Evolutionary conservation across 2,329 filamentous ascomycete species (phyloP).

Genomic region (Rutstroemia sp.): DNA sequence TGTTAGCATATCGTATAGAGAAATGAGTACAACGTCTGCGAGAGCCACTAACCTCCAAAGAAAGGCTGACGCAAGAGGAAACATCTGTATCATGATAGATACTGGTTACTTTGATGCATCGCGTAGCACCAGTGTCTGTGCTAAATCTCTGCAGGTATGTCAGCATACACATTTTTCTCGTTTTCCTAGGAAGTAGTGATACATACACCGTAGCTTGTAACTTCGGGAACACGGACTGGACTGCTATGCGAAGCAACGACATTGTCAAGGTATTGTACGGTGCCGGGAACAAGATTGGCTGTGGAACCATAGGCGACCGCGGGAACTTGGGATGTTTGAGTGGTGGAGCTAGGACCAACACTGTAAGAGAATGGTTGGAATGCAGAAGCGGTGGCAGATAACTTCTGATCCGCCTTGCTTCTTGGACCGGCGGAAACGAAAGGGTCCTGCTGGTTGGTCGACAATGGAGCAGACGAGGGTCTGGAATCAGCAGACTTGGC

Average conservation of each 20-base stretch:
- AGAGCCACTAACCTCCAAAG: constrained; percentile 16
- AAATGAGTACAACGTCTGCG: background rate
- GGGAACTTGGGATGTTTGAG: background rate
- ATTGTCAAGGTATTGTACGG: constrained; percentile 8
- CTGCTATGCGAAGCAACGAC: constrained; percentile 4
- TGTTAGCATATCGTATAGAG: constrained; percentile 1
- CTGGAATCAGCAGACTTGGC: constrained; percentile 18
- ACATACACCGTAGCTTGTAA: constrained; percentile 9
- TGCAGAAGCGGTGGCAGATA: constrained; percentile 56
- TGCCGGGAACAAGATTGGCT: constrained; percentile 2
- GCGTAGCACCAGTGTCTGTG: constrained; percentile 22
- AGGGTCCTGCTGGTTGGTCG: constrained; percentile 34
- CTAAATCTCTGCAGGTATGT: constrained; percentile 19
- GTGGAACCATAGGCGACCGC: constrained; percentile 9
- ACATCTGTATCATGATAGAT: constrained; percentile 18
- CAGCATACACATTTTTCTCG: background rate
- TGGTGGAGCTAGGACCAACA: background rate
- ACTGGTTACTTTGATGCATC: constrained; percentile 23
- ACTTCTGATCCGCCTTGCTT: constrained; percentile 36
- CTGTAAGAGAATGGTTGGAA: constrained; percentile 45
- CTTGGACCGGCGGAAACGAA: constrained; percentile 37
- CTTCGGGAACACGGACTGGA: constrained; percentile 2
- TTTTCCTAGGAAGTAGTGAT: background rate
- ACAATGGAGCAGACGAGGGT: constrained; percentile 21
- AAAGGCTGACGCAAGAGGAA: constrained; percentile 13